Percentiles rank a stretch among this genome's conserved stretches.
Evolutionary conservation across 164 flowering plant species (phyloP).

Genomic region (Dillenia suffruticosa): DNA sequence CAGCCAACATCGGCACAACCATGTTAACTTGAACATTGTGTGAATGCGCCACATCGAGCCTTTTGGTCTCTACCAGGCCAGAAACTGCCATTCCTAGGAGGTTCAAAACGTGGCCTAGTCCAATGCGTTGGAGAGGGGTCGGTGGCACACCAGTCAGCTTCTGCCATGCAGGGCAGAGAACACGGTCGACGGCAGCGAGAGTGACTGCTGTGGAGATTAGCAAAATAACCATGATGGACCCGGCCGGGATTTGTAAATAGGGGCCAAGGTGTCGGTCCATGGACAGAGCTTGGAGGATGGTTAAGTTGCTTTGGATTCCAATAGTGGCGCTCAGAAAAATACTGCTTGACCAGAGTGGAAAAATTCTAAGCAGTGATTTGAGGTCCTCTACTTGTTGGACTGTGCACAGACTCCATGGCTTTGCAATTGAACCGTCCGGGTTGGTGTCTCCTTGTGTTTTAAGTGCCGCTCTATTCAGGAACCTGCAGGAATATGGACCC

Average conservation of each 20-base stretch:
- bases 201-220: constrained; percentile 33
- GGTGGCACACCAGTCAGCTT: constrained; percentile 19
- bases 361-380: constrained; percentile 44
- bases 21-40: constrained; percentile 17
- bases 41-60: constrained; percentile 22
- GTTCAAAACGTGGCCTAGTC: constrained; percentile 55
- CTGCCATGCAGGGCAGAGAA: constrained; percentile 37
- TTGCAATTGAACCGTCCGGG: constrained; percentile 25
- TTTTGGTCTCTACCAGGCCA: constrained; percentile 46
- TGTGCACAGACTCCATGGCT: constrained; percentile 53
- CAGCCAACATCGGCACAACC: constrained; percentile 34
- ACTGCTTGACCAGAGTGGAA: constrained; percentile 53
- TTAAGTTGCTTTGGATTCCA: constrained; percentile 35
- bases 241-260: constrained; percentile 58
- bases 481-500: constrained; percentile 27
- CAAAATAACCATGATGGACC: constrained; percentile 35
- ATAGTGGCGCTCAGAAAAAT: constrained; percentile 45
- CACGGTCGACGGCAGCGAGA: constrained; percentile 36
- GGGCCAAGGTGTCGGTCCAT: constrained; percentile 65
- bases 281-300: constrained; percentile 51
- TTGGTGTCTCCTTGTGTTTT: constrained; percentile 27
- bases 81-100: constrained; percentile 36
- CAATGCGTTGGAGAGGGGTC: constrained; percentile 52
- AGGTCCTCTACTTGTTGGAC: constrained; percentile 67
- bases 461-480: constrained; percentile 54